Evolutionary conservation across 306 rosid genomes (phyloP), one percentile per base, ranked within the genome.

Genomic region (Erythrophleum fordii): DNA sequence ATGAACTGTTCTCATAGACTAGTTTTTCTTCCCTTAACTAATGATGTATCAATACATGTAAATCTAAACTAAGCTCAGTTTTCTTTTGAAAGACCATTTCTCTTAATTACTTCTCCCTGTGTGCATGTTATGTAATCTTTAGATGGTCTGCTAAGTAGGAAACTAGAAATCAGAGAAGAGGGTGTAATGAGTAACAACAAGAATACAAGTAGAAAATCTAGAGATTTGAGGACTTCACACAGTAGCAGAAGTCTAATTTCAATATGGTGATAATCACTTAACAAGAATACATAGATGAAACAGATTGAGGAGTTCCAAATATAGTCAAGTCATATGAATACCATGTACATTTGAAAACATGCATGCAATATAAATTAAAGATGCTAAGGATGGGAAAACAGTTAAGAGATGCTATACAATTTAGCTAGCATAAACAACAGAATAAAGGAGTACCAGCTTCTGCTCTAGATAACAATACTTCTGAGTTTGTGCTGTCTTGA

Each of bases 391-490:
- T 23, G 18, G 44, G 45, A 49, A 82, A 82, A 80, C 2, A 55
- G 72, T 56, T 16, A 52, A 51, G 35, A 42, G 20, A 82, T 37
- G 74, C 45, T 58, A 9, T 64, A 70, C 81, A 73, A 52, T 65
- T 72, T 9, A 37, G 61, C 77, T 12, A 72, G 70, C 68, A 78
- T 23, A 52, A 22, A 65, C 35, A 25, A 45, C 18, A 67, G 20
- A 80, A 68, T 22, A 85, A 78, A 39, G 41, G 41, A 51, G 22
- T 91, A 90, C 97, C 97, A 88, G 89, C 78, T 87, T 88, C 14
- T 86, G 79, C 81, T 91, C 89, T 64, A 95, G 69, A 79, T 41
- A 42, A 79, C 72, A 51, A 64, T 65, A 89, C 77, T 77, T 88
- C 61, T 70, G 66, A 37, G 77, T 69, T 37, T 89, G 91, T 45